Conservation (phyloP, 352 stramenopile genomes). For the Globisporangium canariense region DNA sequence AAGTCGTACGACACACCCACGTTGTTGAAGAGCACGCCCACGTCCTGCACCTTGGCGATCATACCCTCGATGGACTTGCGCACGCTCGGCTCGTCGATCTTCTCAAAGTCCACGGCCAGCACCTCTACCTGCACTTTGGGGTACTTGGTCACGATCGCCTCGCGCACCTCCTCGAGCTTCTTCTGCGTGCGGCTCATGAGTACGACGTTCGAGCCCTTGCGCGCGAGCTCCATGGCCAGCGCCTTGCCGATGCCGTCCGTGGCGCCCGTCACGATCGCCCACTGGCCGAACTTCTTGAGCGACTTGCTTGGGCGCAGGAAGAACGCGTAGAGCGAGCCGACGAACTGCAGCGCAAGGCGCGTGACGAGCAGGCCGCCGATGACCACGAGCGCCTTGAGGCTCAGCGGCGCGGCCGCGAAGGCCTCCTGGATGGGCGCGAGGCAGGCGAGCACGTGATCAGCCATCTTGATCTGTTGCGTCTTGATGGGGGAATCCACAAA, state of each 20-base stretch:
- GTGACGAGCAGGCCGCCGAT: slow-evolving; percentile 49
- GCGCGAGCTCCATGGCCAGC: slow-evolving; percentile 93
- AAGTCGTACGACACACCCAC: slow-evolving; percentile 99
- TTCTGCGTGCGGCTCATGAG: slow-evolving; percentile 97
- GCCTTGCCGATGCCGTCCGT: slow-evolving; percentile 94
- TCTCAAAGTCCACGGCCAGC: slow-evolving; percentile 93
- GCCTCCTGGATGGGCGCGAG: slow-evolving; percentile 29
- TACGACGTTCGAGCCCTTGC: slow-evolving; percentile 96
- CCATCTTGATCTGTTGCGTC: background rate
- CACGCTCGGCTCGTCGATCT: slow-evolving; percentile 78
- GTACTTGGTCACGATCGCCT: slow-evolving; percentile 94
- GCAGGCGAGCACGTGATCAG: slow-evolving; percentile 10
- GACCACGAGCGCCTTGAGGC: slow-evolving; percentile 38
- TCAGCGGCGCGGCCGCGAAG: slow-evolving; percentile 30
- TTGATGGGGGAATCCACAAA: slow-evolving; percentile 3
- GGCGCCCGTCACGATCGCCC: slow-evolving; percentile 96
- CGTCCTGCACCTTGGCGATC: slow-evolving; percentile 81
- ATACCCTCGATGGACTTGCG: slow-evolving; percentile 47
- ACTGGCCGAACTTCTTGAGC: slow-evolving; percentile 94
- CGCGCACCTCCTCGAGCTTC: slow-evolving; percentile 91
- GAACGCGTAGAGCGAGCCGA: slow-evolving; percentile 65
- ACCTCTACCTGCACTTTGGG: slow-evolving; percentile 83
- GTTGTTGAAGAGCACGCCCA: slow-evolving; percentile 99
- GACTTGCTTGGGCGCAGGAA: slow-evolving; percentile 94
- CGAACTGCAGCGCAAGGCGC: slow-evolving; percentile 48